Evolutionary conservation across 345 rosid genomes (phyloP).

Genomic region (Xanthoceras sorbifolium): DNA sequence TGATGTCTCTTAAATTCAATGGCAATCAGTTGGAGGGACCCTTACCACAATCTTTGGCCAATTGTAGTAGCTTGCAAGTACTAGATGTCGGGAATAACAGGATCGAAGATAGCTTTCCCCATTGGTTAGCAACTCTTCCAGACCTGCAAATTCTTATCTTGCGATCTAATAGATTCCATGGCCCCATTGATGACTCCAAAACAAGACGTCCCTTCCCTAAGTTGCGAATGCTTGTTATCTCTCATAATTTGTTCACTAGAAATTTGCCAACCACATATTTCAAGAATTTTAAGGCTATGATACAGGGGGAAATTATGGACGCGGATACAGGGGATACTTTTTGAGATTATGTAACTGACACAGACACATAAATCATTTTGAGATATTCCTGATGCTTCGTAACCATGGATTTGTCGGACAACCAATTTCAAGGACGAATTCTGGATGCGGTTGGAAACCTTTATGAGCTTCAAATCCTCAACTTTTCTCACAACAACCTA

Average conservation of each 20-base stretch:
- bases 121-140: conserved; percentile 24
- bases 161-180: conserved; percentile 18
- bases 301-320: no score
- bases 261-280: background rate
- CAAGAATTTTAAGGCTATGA: background rate
- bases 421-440: no score
- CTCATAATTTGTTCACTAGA: background rate
- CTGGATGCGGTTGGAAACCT: no score
- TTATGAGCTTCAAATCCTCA: no score
- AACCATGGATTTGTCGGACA: no score
- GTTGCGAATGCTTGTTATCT: background rate
- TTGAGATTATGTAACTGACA: no score
- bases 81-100: conserved; percentile 25
- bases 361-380: no score
- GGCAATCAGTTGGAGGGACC: conserved; percentile 25
- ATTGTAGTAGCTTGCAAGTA: conserved; percentile 21
- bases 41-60: conserved; percentile 24
- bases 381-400: no score
- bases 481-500: no score
- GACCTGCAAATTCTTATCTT: conserved; percentile 21
- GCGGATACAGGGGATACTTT: no score
- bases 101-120: conserved; percentile 23
- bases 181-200: background rate
- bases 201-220: background rate
- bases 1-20: conserved; percentile 4